Evolutionary conservation across 306 rosid species (phyloP).

Genomic region (Senna siamea): DNA sequence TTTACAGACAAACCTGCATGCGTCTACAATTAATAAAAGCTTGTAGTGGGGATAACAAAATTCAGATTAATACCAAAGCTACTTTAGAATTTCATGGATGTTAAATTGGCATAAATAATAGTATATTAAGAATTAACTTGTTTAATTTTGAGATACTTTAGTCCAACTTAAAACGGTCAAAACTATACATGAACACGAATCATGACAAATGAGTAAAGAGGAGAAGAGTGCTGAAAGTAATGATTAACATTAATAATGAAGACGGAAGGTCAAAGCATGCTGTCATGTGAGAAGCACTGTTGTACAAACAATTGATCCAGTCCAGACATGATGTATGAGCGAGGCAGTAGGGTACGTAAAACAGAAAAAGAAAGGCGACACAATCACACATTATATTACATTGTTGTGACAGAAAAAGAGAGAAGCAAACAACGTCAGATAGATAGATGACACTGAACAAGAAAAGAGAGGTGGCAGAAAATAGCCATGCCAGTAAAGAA

Average conservation of each 20-base stretch:
- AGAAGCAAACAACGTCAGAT: too few species aligned
- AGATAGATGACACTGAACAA: too few species aligned
- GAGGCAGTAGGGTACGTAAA: too few species aligned
- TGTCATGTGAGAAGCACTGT: constrained; percentile 37
- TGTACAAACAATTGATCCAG: constrained; percentile 24
- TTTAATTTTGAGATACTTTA: too few species aligned
- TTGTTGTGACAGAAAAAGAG: too few species aligned
- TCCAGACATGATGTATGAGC: background rate
- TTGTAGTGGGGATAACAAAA: constrained; percentile 21
- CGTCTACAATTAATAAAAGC: constrained; percentile 12
- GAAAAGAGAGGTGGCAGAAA: too few species aligned
- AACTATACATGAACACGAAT: background rate
- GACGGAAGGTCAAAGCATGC: constrained; percentile 41
- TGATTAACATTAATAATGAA: constrained; percentile 35
- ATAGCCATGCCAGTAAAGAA: too few species aligned
- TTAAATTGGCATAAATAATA: background rate
- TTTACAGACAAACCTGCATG: constrained; percentile 32
- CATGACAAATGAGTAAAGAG: background rate
- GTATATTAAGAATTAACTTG: background rate
- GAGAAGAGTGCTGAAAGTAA: constrained; percentile 36
- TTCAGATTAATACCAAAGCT: constrained; percentile 17
- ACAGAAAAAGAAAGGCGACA: too few species aligned
- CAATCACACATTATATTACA: too few species aligned
- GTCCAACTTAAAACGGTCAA: background rate
- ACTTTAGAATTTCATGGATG: background rate